These are phyloP conservation scores for Tolypocladium album DNA, from an alignment of 2,329 filamentous ascomycete genomes.

Conservation along the genomic window DNA sequence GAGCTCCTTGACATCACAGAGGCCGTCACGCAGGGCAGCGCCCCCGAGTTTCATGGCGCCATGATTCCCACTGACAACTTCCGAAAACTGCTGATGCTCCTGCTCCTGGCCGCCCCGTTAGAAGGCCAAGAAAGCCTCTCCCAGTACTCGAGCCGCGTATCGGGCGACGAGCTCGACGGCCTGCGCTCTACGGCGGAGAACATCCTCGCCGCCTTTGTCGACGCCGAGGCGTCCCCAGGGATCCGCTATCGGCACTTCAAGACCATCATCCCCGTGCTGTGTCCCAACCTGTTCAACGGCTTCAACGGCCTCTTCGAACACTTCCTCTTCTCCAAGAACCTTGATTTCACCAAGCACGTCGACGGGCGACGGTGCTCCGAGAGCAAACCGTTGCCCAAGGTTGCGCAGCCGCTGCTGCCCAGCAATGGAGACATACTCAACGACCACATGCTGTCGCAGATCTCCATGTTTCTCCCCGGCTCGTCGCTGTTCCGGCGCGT, in stretches of 20 bases:
- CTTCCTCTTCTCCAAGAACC: slow-evolving; percentile 63
- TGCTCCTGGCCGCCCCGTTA: slow-evolving; percentile 56
- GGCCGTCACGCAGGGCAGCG: slow-evolving; percentile 42
- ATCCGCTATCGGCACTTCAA: slow-evolving; percentile 53
- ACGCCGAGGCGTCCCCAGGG: slow-evolving; percentile 52
- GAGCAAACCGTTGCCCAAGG: slow-evolving; percentile 7
- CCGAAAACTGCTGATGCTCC: slow-evolving; percentile 57
- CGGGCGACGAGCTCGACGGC: slow-evolving; percentile 43
- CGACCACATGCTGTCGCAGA: slow-evolving; percentile 52
- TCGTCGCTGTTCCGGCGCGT: slow-evolving; percentile 54
- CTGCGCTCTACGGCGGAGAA: slow-evolving; percentile 52
- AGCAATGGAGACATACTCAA: slow-evolving; percentile 51
- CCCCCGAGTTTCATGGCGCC: slow-evolving; percentile 44
- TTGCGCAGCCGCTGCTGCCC: slow-evolving; percentile 37
- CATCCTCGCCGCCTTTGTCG: slow-evolving; percentile 54
- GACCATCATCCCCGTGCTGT: slow-evolving; percentile 44
- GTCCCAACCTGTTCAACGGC: slow-evolving; percentile 58
- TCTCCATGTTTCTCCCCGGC: slow-evolving; percentile 63
- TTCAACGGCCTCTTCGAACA: slow-evolving; percentile 62
- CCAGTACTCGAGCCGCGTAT: slow-evolving; percentile 44
- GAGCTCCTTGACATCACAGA: slow-evolving; percentile 56
- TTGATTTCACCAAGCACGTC: slow-evolving; percentile 51
- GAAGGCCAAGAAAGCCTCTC: slow-evolving; percentile 55
- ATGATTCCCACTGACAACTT: slow-evolving; percentile 68
- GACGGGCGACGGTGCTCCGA: slow-evolving; percentile 5